phyloP scores from a whole-genome alignment of 2,329 filamentous ascomycete species.

The Alternaria arbusti region DNA sequence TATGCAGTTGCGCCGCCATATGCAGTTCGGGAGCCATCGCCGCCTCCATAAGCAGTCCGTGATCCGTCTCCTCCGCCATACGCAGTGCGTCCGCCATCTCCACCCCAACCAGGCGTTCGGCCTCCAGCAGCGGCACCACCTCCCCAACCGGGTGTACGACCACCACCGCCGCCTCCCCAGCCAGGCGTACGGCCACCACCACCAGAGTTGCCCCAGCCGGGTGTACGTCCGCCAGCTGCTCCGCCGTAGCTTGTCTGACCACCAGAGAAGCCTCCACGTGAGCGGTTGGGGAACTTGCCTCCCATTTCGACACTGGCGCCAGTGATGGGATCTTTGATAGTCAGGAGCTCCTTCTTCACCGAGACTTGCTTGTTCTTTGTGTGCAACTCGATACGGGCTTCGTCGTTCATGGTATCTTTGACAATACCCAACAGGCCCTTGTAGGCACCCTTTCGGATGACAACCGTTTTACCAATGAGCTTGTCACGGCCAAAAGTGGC shows the following conservation, averaged over 20 bases:
- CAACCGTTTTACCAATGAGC: conserved; percentile 89
- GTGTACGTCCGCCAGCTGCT: conserved; percentile 48
- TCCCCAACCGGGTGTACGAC: conserved; percentile 58
- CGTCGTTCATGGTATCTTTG: conserved; percentile 87
- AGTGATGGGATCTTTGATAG: conserved; percentile 80
- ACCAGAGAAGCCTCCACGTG: conserved; percentile 48
- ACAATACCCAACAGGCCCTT: conserved; percentile 95
- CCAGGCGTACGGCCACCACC: conserved; percentile 58
- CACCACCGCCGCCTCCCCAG: conserved; percentile 50
- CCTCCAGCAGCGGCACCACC: conserved; percentile 46
- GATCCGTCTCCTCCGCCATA: conserved; percentile 52
- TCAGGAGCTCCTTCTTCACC: conserved; percentile 80
- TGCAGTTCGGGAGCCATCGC: conserved; percentile 50
- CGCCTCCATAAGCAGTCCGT: conserved; percentile 48
- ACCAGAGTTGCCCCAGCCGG: conserved; percentile 40
- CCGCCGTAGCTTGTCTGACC: conserved; percentile 46
- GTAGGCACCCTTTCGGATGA: conserved; percentile 83
- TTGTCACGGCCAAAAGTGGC: conserved; percentile 74
- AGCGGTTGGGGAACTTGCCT: conserved; percentile 44
- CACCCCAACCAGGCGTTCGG: conserved; percentile 45
- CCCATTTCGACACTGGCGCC: conserved; percentile 75
- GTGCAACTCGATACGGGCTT: conserved; percentile 89
- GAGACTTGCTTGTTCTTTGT: conserved; percentile 92
- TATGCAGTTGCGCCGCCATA: conserved; percentile 72
- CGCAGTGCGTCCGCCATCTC: conserved; percentile 55